A percentile compares a stretch with the other conserved stretches of the same genome.
These are phyloP conservation scores for Hygrophila difformis DNA, from an alignment of 257 asterid species.

Conservation along the genomic window DNA sequence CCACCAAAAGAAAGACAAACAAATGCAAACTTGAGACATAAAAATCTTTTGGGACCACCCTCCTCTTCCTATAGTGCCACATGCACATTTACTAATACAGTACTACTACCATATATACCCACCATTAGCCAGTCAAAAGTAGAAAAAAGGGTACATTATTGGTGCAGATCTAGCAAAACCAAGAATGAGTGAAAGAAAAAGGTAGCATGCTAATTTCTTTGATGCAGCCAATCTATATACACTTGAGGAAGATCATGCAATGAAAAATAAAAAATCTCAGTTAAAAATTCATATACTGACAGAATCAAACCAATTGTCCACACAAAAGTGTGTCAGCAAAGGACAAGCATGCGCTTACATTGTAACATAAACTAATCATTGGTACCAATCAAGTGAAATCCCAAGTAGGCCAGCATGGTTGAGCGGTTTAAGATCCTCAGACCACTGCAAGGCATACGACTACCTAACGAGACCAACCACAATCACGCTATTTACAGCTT, in stretches of 20 bases:
- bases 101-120: conserved; percentile 17
- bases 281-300: conserved; percentile 14
- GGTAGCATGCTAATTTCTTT: neutral
- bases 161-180: neutral
- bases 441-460: neutral
- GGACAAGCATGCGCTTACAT: conserved; percentile 26
- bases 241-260: neutral
- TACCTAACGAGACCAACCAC: conserved; percentile 21
- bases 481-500: conserved; percentile 33
- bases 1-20: neutral
- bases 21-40: neutral
- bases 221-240: no score
- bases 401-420: conserved; percentile 12
- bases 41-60: conserved; percentile 18
- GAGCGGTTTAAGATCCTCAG: conserved; percentile 3
- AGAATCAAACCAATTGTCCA: conserved; percentile 13
- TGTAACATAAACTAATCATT: conserved; percentile 18
- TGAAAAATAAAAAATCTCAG: neutral
- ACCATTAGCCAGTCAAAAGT: conserved; percentile 2
- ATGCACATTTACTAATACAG: conserved; percentile 16
- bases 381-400: conserved; percentile 14
- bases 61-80: conserved; percentile 7
- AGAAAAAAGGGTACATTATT: neutral
- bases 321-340: conserved; percentile 26
- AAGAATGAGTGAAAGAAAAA: neutral